Base-by-base conservation (phyloP, 352 stramenopile genomes). In the Phytopythium oedochilum region DNA sequence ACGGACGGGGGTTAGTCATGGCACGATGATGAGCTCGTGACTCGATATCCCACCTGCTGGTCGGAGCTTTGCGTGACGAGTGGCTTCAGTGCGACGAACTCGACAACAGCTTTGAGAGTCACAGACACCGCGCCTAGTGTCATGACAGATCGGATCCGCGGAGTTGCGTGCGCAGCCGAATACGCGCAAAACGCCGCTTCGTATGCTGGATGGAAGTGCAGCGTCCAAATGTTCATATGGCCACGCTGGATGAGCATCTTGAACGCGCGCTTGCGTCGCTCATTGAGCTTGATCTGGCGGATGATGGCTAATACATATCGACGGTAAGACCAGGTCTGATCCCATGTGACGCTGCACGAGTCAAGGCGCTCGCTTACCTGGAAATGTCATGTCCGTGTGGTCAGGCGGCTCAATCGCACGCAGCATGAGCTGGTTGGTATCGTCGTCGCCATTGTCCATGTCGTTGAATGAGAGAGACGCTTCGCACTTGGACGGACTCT, bases 211-310 rank as follows among this genome's bases (percentile, higher is more conserved):
- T 57, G 51, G 47, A 81, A 77, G n/a, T 60, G 60, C 12, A 81
- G 65, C 20, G 68, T 71, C 57, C 64, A 71, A 10, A 73, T 15
- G 11, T 66, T 72, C 68, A 81, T 81, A 2, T 60, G 8, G 1
- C 72, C 66, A 10, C 69, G 71, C 29, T 49, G 45, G 14, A 78
- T 59, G n/a, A 81, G 25, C 34, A 71, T 44, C 38, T 73, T 70
- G 53, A 81, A 71, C 35, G 60, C 66, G n/a, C 51, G 49, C 49
- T 76, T 76, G 17, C 61, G 59, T 20, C 64, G 42, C 10, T 23
- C 31, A 23, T 56, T 66, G 6, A 71, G 50, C 34, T 77, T 77
- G 26, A 77, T n/a, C 34, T 71, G 38, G 11, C 55, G 55, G 23
- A 77, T 34, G n/a, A 61, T 73, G 14, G 64, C 68, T 73, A 31